Conservation (phyloP, 345 rosid genomes). For the Syzygium aromaticum region DNA sequence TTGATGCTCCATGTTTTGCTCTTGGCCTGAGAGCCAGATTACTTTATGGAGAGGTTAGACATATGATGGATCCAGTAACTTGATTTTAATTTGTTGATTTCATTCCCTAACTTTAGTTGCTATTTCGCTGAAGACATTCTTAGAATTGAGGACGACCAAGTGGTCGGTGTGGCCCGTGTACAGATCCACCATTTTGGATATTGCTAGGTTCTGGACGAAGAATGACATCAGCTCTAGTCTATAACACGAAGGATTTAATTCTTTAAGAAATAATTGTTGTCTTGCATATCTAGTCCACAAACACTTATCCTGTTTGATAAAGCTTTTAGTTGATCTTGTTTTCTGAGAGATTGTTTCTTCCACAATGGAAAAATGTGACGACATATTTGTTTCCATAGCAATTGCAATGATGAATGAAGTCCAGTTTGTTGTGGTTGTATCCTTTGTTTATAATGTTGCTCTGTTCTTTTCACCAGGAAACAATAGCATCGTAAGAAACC, state of each 20-base stretch:
- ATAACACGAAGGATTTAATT: background rate
- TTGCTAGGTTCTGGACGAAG: background rate
- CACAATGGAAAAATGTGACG: background rate
- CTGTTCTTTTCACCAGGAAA: conserved; percentile 40
- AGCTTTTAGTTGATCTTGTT: background rate
- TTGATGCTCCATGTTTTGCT: conserved; percentile 99
- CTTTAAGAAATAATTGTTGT: background rate
- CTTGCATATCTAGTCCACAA: background rate
- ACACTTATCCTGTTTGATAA: background rate
- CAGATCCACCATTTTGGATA: background rate
- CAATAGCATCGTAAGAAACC: conserved; percentile 72
- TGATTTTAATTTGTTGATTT: background rate
- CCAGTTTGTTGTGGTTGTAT: background rate
- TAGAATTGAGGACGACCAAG: background rate
- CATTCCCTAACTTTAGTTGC: background rate
- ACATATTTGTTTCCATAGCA: background rate
- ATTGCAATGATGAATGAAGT: background rate
- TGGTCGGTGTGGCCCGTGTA: background rate
- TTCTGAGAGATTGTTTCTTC: background rate
- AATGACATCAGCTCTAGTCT: background rate
- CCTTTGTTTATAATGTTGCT: background rate
- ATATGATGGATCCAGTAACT: background rate
- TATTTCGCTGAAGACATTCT: background rate
- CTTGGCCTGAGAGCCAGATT: conserved; percentile 96
- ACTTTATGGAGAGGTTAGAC: conserved; percentile 72